phyloP scores from a whole-genome alignment of 306 rosid genomes.

The Pterocarpus macrocarpus region DNA sequence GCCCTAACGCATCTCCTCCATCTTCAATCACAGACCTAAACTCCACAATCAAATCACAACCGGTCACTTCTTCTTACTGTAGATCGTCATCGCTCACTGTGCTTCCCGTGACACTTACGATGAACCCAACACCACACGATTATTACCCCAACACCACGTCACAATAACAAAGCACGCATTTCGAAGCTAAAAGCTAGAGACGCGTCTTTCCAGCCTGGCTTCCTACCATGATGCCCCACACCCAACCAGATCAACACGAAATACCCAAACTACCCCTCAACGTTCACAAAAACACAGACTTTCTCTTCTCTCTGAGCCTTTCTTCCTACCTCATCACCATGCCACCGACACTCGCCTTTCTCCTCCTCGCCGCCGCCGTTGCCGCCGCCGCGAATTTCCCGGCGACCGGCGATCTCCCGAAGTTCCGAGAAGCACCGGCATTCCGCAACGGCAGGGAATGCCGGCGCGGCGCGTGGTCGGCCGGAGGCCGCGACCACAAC shows the following conservation, averaged over 20 bases:
- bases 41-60: constrained; percentile 1
- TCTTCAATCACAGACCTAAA: not conserved
- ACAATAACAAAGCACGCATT: not conserved
- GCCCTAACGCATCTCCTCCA: not conserved
- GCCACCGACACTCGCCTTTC: constrained; percentile 49
- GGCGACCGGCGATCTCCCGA: constrained; percentile 48
- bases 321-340: constrained; percentile 30
- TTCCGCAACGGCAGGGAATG: constrained; percentile 85
- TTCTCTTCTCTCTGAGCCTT: not conserved
- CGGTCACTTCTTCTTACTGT: not conserved
- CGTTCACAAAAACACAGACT: not conserved
- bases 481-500: constrained; percentile 46
- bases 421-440: constrained; percentile 86
- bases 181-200: constrained; percentile 13
- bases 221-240: constrained; percentile 41
- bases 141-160: not conserved
- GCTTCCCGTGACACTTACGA: not conserved
- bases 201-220: constrained; percentile 74
- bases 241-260: not conserved
- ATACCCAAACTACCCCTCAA: constrained; percentile 48
- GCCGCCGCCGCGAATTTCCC: constrained; percentile 15
- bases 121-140: not conserved
- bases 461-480: constrained; percentile 47
- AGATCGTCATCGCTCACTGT: not conserved
- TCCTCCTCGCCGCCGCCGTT: constrained; percentile 29